Evolutionary conservation across 1,284 basidiomycete genomes (phyloP).

Genomic region (Ustilago nuda): DNA sequence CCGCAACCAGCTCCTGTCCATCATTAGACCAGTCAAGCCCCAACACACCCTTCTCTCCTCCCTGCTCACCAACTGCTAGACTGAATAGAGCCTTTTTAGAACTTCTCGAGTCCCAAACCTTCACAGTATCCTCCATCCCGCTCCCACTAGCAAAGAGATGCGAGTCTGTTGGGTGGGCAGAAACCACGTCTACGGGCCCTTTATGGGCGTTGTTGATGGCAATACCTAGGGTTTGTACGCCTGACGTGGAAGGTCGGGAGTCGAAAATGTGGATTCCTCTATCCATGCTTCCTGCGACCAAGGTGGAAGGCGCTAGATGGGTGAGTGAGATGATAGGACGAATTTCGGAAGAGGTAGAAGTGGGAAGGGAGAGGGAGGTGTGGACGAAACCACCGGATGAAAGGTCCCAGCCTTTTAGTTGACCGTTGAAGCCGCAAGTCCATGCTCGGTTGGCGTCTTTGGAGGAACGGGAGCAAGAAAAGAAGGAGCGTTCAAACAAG

Average conservation of each 20-base stretch:
- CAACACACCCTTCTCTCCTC: slow-evolving; percentile 43
- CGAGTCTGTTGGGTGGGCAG: slow-evolving; percentile 46
- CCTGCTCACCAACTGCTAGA: slow-evolving; percentile 20
- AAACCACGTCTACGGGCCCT: slow-evolving; percentile 50
- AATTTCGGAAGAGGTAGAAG: slow-evolving; percentile 17
- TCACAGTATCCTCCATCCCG: slow-evolving; percentile 50
- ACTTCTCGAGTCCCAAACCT: slow-evolving; percentile 64
- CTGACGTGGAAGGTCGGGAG: slow-evolving; percentile 22
- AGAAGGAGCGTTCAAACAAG: slow-evolving; percentile 40
- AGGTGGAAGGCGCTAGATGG: slow-evolving; percentile 31
- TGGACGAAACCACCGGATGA: slow-evolving; percentile 33
- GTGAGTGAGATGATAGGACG: slow-evolving; percentile 52
- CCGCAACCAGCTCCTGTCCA: slow-evolving; percentile 62
- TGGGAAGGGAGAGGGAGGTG: slow-evolving; percentile 27
- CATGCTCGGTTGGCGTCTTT: slow-evolving; percentile 44
- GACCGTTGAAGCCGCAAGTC: slow-evolving; percentile 62
- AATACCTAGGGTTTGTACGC: slow-evolving; percentile 17
- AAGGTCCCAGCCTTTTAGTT: slow-evolving; percentile 62
- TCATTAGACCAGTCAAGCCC: slow-evolving; percentile 59
- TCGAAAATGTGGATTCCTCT: slow-evolving; percentile 64
- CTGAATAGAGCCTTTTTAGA: slow-evolving; percentile 63
- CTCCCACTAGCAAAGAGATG: slow-evolving; percentile 57
- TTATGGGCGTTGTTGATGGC: slow-evolving; percentile 51
- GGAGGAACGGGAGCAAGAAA: not conserved
- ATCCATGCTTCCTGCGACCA: slow-evolving; percentile 60